Base-by-base conservation (phyloP, 2,329 filamentous ascomycete species). In the Pezicula carpinea region DNA sequence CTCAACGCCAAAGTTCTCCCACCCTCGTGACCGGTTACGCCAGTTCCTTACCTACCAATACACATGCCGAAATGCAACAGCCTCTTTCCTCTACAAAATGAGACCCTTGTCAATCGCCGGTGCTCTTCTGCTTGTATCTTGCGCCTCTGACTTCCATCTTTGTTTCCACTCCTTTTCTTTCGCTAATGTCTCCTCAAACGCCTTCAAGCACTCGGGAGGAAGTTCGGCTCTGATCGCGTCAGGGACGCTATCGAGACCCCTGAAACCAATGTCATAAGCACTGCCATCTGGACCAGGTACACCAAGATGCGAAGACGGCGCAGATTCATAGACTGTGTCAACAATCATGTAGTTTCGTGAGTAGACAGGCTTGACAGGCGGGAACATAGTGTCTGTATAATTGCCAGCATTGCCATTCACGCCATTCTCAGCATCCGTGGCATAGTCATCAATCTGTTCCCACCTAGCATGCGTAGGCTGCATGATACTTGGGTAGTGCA, bases 381-480 rank as follows among this genome's bases (percentile, higher is more conserved):
- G 60, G 58, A 84, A 81, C 22, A 74, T 71, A 23, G 68, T 67
- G 64, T 64, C 23, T 48, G 44, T 19, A 44, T 48, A 48, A 29
- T 42, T 46, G 4, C 46, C 22, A 1, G 15, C 17, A 31, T 56
- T 43, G 14, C 56, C 54, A 39, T 55, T 53, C 26, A 44, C 34
- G 7, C 43, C 15, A 19, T 42, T 49, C 14, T 46, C 49, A 26
- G 46, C 48, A 21, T 46, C 45, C 19, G 50, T 34, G 26, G 62
- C 57, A n/a, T 60, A 43, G 33, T 71, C 66, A 11, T 76, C 65
- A 2, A 95, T 73, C 51, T 85, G 81, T 67, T 93, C 88, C 72
- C 91, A 90, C 50, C 85, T 83, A 8, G 83, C 89, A 57, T 89
- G 87, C 2, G 89, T 93, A 3, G 93, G 89, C 66, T 99, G 93